These are phyloP conservation scores for Cornus suecica DNA, from an alignment of 148 eudicot species.

Conservation along the genomic window DNA sequence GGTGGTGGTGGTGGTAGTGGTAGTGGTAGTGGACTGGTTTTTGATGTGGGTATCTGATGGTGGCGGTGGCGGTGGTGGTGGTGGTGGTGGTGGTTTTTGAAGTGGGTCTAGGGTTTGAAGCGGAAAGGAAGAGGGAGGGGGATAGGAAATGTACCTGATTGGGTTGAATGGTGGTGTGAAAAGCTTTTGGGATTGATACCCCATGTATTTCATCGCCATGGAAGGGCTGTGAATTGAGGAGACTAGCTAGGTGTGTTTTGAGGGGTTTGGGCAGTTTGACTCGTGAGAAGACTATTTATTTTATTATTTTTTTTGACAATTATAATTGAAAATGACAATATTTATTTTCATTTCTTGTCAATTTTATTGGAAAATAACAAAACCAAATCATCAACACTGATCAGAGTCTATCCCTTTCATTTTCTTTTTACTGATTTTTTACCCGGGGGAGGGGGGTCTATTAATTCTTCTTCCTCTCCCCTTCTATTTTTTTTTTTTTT, in stretches of 20 bases:
- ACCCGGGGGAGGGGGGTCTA: too few species aligned
- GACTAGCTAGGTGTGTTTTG: not conserved
- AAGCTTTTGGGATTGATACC: not conserved
- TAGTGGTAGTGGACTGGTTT: not conserved
- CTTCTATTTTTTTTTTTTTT: too few species aligned
- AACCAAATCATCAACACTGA: too few species aligned
- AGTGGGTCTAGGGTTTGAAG: slow-evolving; percentile 15
- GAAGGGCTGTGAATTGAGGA: not conserved
- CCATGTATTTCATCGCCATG: not conserved
- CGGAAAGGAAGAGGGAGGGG: not conserved
- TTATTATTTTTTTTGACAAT: too few species aligned
- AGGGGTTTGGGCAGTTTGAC: too few species aligned
- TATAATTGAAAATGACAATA: too few species aligned
- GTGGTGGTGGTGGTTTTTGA: not conserved
- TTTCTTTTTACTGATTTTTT: too few species aligned
- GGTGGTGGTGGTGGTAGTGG: not conserved
- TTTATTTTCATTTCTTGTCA: too few species aligned
- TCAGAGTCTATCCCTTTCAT: too few species aligned
- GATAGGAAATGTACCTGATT: not conserved
- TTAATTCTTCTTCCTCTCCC: too few species aligned
- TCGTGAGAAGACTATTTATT: too few species aligned
- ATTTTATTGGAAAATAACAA: too few species aligned
- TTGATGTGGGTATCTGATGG: slow-evolving; percentile 1
- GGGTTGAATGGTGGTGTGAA: not conserved
- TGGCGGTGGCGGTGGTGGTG: not conserved